A percentile compares a stretch with the other conserved stretches of the same genome.
Evolutionary conservation across 331 rosid genomes (phyloP).

Genomic region (Malus hybrid): DNA sequence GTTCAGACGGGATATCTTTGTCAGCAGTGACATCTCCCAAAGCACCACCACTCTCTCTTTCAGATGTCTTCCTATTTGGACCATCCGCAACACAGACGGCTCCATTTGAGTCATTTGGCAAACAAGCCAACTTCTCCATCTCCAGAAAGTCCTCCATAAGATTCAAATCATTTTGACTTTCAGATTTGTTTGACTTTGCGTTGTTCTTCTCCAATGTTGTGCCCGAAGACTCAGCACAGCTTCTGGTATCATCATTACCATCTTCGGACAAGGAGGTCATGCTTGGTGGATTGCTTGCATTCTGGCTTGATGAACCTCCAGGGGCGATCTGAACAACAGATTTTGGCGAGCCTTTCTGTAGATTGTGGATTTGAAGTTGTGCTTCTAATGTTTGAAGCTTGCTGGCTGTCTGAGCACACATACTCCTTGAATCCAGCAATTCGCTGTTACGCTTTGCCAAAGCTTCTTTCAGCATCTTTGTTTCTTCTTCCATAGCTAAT

Average conservation of each 20-base stretch:
- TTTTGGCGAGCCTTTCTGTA: conserved; percentile 66
- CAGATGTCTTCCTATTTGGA: conserved; percentile 20
- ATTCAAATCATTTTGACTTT: conserved; percentile 60
- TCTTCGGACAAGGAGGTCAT: conserved; percentile 81
- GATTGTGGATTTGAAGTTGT: conserved; percentile 51
- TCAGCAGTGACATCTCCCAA: conserved; percentile 18
- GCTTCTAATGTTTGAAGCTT: conserved; percentile 77
- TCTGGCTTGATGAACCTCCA: conserved; percentile 63
- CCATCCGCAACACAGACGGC: conserved; percentile 9
- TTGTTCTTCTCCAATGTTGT: conserved; percentile 49
- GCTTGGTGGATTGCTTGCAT: conserved; percentile 82
- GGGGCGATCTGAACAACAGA: conserved; percentile 47
- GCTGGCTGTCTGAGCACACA: conserved; percentile 74
- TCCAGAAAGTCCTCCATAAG: conserved; percentile 99
- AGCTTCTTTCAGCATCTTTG: conserved; percentile 96
- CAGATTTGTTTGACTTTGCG: conserved; percentile 53
- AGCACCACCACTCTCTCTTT: conserved; percentile 27
- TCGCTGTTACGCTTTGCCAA: conserved; percentile 94
- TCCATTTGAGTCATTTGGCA: conserved; percentile 53
- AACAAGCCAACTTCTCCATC: conserved; percentile 90
- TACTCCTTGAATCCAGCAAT: conserved; percentile 85
- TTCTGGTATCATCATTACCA: conserved; percentile 73
- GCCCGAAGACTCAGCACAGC: conserved; percentile 78
- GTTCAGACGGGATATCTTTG: conserved; percentile 35
- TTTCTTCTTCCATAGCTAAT: conserved; percentile 84